Evolutionary conservation across 495 filamentous ascomycete species (phyloP).

Genomic region (Talaromyces ruber): DNA sequence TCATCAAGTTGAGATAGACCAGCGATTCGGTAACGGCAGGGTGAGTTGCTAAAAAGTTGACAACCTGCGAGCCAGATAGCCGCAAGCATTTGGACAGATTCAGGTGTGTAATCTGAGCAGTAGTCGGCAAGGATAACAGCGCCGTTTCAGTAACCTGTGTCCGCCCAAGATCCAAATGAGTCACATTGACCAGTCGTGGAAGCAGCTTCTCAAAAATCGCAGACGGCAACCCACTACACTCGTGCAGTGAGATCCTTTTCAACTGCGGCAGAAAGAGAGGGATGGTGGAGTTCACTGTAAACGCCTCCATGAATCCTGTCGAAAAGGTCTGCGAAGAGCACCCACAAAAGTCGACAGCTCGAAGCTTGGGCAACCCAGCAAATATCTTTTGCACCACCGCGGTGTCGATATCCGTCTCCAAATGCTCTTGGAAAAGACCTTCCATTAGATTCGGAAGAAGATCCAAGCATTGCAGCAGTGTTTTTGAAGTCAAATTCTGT

Average conservation of each 20-base stretch:
- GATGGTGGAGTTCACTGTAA: slow-evolving; percentile 30
- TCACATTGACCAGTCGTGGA: slow-evolving; percentile 59
- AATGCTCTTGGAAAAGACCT: slow-evolving; percentile 73
- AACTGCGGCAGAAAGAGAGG: slow-evolving; percentile 47
- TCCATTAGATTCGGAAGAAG: slow-evolving; percentile 71
- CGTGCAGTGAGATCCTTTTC: slow-evolving; percentile 67
- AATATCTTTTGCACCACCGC: slow-evolving; percentile 66
- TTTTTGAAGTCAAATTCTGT: slow-evolving; percentile 71
- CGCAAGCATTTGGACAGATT: slow-evolving; percentile 70
- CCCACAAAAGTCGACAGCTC: slow-evolving; percentile 72
- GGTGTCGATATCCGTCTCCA: slow-evolving; percentile 68
- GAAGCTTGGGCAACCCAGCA: slow-evolving; percentile 54
- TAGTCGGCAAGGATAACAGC: slow-evolving; percentile 60
- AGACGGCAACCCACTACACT: slow-evolving; percentile 67
- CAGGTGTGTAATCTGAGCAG: slow-evolving; percentile 69
- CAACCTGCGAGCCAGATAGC: slow-evolving; percentile 56
- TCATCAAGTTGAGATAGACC: slow-evolving; percentile 66
- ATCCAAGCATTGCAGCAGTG: slow-evolving; percentile 66
- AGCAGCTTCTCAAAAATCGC: slow-evolving; percentile 62
- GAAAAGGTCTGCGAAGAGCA: slow-evolving; percentile 66
- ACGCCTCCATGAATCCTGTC: slow-evolving; percentile 43
- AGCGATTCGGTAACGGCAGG: slow-evolving; percentile 57
- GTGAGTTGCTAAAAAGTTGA: slow-evolving; percentile 66
- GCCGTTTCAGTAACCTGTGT: slow-evolving; percentile 71
- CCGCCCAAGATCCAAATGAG: slow-evolving; percentile 73